Conservation (phyloP, 495 filamentous ascomycete genomes). For the Hyaloscypha hepaticicola region DNA sequence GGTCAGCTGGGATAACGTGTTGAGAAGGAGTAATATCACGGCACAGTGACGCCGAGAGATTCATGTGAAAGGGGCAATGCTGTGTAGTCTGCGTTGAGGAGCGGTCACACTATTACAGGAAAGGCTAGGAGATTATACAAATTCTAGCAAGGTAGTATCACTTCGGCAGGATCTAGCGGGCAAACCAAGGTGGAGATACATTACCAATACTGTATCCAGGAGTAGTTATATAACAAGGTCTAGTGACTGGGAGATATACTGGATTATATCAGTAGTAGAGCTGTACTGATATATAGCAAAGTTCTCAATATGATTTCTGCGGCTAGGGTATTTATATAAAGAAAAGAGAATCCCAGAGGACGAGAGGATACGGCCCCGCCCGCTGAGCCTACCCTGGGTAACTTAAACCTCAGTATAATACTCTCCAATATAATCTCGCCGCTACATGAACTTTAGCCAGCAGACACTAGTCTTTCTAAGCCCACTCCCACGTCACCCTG, state of each 20-base stretch:
- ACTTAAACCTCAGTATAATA: constrained; percentile 11
- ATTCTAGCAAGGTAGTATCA: constrained; percentile 13
- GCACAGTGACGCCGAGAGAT: constrained; percentile 5
- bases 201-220: not conserved
- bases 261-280: constrained; percentile 11
- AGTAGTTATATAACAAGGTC: constrained; percentile 2
- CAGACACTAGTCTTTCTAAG: constrained; percentile 10
- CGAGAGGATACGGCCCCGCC: constrained; percentile 1
- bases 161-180: constrained; percentile 5
- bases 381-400: constrained; percentile 4
- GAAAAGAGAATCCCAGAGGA: constrained; percentile 7
- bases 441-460: constrained; percentile 11
- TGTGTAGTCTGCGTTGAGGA: not conserved
- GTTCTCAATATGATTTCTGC: constrained; percentile 8
- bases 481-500: constrained; percentile 1
- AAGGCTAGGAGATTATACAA: constrained; percentile 6
- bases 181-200: constrained; percentile 11
- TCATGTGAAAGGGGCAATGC: constrained; percentile 6
- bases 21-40: not conserved
- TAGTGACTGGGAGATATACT: constrained; percentile 12
- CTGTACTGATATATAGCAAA: constrained; percentile 1
- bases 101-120: not conserved
- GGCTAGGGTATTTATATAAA: constrained; percentile 11
- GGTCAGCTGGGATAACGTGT: constrained; percentile 2
- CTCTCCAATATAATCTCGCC: not conserved